Percentiles rank a stretch among this genome's conserved stretches.
Evolutionary conservation across 257 asterid genomes (phyloP).

Genomic region (Penstemon eatonii): DNA sequence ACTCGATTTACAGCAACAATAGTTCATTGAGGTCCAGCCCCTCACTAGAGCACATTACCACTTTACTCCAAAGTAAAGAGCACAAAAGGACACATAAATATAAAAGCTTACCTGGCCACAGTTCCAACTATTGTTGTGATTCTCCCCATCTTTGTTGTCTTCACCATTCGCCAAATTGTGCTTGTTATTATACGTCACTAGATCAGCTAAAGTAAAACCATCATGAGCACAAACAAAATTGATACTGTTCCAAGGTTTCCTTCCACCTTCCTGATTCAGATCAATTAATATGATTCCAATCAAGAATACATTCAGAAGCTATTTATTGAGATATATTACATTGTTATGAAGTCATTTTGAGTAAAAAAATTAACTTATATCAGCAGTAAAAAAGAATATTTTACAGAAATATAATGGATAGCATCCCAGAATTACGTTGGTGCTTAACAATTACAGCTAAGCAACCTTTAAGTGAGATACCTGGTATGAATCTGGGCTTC

Average conservation of each 20-base stretch:
- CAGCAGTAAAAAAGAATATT: not conserved
- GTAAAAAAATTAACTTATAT: not conserved
- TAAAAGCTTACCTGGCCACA: conserved; percentile 75
- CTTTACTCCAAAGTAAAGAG: conserved; percentile 14
- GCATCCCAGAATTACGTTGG: conserved; percentile 18
- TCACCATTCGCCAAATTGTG: conserved; percentile 93
- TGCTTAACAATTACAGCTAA: not conserved
- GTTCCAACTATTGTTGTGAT: conserved; percentile 97
- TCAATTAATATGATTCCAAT: conserved; percentile 23
- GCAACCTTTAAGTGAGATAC: conserved; percentile 38
- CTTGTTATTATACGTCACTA: conserved; percentile 85
- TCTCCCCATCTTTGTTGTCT: conserved; percentile 94
- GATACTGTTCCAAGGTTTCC: conserved; percentile 96
- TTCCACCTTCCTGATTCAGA: conserved; percentile 87
- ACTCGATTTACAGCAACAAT: not conserved
- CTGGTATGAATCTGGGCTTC: conserved; percentile 95
- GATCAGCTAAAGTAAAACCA: conserved; percentile 96
- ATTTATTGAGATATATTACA: conserved; percentile 8
- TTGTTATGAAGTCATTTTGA: not conserved
- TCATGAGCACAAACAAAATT: conserved; percentile 93
- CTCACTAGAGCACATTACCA: conserved; percentile 9
- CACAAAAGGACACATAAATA: not conserved
- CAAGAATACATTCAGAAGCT: conserved; percentile 1
- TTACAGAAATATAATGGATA: not conserved
- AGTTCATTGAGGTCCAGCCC: conserved; percentile 7